A percentile compares a stretch with the other conserved stretches of the same genome.
phyloP scores from a whole-genome alignment of 768 basidiomycete genomes.

The Holtermanniella nyarrowii region DNA sequence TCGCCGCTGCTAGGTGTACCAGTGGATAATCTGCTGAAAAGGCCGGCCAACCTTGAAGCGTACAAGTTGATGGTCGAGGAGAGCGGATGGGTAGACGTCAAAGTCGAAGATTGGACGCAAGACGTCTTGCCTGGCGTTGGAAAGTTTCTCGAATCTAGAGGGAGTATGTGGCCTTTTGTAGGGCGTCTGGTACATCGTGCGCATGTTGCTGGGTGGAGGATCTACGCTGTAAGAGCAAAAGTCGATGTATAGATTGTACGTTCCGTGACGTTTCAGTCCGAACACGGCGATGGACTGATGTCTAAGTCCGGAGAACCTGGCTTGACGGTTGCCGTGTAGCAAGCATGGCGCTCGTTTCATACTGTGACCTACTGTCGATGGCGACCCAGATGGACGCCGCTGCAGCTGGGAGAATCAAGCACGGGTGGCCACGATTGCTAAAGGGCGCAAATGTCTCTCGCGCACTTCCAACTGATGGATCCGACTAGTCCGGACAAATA shows the following conservation, averaged over 20 bases:
- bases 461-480: too few species aligned
- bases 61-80: constrained; percentile 12
- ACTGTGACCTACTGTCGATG: too few species aligned
- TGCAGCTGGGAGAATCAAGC: too few species aligned
- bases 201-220: constrained; percentile 19
- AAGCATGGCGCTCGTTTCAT: too few species aligned
- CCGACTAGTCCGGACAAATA: too few species aligned
- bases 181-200: constrained; percentile 7
- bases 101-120: constrained; percentile 26
- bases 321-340: too few species aligned
- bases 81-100: constrained; percentile 16
- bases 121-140: constrained; percentile 22
- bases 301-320: too few species aligned
- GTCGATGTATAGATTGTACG: not conserved
- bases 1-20: constrained; percentile 19
- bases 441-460: too few species aligned
- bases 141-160: constrained; percentile 6
- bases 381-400: too few species aligned
- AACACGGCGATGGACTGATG: too few species aligned
- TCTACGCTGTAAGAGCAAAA: constrained; percentile 22
- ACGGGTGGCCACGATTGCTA: too few species aligned
- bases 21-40: constrained; percentile 10
- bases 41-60: constrained; percentile 6
- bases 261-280: too few species aligned
- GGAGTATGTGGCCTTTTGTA: constrained; percentile 14